A percentile compares a stretch with the other conserved stretches of the same genome.
phyloP scores from a whole-genome alignment of 768 basidiomycete genomes.

The Macrolepiota fuliginosa region DNA sequence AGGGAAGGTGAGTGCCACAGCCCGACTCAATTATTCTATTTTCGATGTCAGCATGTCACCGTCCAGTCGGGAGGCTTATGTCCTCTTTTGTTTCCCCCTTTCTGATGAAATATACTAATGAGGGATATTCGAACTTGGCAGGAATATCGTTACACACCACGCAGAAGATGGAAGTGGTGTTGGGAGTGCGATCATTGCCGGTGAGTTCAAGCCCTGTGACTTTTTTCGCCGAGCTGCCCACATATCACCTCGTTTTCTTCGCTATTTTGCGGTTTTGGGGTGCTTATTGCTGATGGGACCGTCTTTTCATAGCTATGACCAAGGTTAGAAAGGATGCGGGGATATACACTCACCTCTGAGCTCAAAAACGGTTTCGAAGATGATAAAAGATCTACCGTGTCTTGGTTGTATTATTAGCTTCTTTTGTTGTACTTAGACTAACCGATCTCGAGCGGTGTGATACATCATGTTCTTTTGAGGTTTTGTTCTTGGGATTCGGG shows the following conservation, averaged over 20 bases:
- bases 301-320: constrained; percentile 71
- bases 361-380: not conserved
- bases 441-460: not conserved
- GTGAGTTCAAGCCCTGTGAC: constrained; percentile 19
- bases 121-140: constrained; percentile 21
- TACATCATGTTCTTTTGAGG: too few species aligned
- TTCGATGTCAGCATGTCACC: not conserved
- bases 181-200: constrained; percentile 93
- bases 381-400: constrained; percentile 7
- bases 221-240: not conserved
- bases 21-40: not conserved
- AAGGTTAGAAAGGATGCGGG: constrained; percentile 74
- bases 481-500: not conserved
- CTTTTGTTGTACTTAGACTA: not conserved
- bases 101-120: not conserved
- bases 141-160: constrained; percentile 74
- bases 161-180: constrained; percentile 94
- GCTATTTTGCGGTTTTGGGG: not conserved
- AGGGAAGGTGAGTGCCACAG: constrained; percentile 66
- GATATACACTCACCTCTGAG: constrained; percentile 48
- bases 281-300: not conserved
- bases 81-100: too few species aligned
- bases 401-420: not conserved
- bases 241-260: not conserved
- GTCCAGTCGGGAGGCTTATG: constrained; percentile 4